Conservation (phyloP, 108 stramenopile genomes). For the Bacterosira constricta region DNA sequence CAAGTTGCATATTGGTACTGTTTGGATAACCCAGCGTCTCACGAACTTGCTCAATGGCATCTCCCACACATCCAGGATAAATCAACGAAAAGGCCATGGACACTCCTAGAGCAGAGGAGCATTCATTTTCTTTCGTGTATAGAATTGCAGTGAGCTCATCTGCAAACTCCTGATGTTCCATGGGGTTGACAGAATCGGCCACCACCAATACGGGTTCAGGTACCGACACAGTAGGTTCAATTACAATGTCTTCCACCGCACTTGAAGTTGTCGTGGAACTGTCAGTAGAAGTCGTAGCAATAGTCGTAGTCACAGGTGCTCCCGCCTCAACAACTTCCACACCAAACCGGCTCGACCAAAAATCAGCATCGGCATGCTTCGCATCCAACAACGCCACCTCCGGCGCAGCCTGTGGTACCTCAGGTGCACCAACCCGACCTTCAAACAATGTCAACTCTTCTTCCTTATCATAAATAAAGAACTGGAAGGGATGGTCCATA, state of each 20-base stretch:
- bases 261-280: no score
- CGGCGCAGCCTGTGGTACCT: slow-evolving; percentile 18
- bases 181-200: no score
- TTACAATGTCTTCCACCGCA: no score
- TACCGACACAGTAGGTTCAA: no score
- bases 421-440: slow-evolving; percentile 35
- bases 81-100: slow-evolving; percentile 46
- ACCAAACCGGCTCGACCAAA: slow-evolving; percentile 34
- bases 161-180: slow-evolving; percentile 27
- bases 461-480: slow-evolving; percentile 29
- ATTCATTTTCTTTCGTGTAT: slow-evolving; percentile 39
- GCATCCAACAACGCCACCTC: not conserved
- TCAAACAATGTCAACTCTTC: slow-evolving; percentile 41
- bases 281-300: no score
- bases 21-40: slow-evolving; percentile 31
- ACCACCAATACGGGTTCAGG: no score
- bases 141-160: slow-evolving; percentile 32
- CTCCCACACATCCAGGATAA: slow-evolving; percentile 29
- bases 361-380: slow-evolving; percentile 26
- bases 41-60: slow-evolving; percentile 17
- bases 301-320: no score
- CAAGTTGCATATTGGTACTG: slow-evolving; percentile 19
- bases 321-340: slow-evolving; percentile 4
- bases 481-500: slow-evolving; percentile 43
- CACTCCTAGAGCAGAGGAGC: slow-evolving; percentile 37